A percentile compares a stretch with the other conserved stretches of the same genome.
These are phyloP conservation scores for Yamagishiella unicocca DNA, from an alignment of 139 green algal genomes.

Conservation along the genomic window DNA sequence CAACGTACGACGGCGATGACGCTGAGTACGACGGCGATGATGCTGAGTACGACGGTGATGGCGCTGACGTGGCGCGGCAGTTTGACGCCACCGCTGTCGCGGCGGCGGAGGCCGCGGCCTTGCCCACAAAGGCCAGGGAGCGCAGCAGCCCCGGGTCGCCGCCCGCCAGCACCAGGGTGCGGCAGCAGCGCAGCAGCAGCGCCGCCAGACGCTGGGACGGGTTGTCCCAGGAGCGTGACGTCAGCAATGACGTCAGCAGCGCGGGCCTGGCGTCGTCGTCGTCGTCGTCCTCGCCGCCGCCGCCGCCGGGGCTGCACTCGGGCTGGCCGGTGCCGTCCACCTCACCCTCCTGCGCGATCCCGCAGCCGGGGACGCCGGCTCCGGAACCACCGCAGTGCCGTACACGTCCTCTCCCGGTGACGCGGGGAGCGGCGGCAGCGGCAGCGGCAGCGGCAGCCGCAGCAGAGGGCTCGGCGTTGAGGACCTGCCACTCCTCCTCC, in stretches of 20 bases:
- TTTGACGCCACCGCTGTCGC: too few relatives aligned
- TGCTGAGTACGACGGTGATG: too few relatives aligned
- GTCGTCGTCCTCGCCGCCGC: too few relatives aligned
- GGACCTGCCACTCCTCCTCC: not conserved
- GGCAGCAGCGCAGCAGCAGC: conserved; percentile 23
- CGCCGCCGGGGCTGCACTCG: too few relatives aligned
- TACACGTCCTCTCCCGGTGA: too few relatives aligned
- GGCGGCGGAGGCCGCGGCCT: not conserved
- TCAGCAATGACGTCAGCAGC: conserved; percentile 32
- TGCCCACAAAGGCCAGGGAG: not conserved
- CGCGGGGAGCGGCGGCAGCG: not conserved
- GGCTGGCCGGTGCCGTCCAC: too few relatives aligned
- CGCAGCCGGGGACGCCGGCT: too few relatives aligned
- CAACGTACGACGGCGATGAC: too few relatives aligned
- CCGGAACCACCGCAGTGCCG: too few relatives aligned
- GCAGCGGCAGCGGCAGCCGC: not conserved
- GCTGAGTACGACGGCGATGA: too few relatives aligned
- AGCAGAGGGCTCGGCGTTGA: not conserved
- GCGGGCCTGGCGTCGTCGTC: not conserved
- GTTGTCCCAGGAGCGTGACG: not conserved
- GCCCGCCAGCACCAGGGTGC: conserved; percentile 4
- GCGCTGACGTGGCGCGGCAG: too few relatives aligned
- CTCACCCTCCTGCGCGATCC: too few relatives aligned
- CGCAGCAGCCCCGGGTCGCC: not conserved
- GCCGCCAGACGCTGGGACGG: conserved; percentile 2